Conservation (phyloP, 768 basidiomycete genomes). For the Tylopilus sp. region DNA sequence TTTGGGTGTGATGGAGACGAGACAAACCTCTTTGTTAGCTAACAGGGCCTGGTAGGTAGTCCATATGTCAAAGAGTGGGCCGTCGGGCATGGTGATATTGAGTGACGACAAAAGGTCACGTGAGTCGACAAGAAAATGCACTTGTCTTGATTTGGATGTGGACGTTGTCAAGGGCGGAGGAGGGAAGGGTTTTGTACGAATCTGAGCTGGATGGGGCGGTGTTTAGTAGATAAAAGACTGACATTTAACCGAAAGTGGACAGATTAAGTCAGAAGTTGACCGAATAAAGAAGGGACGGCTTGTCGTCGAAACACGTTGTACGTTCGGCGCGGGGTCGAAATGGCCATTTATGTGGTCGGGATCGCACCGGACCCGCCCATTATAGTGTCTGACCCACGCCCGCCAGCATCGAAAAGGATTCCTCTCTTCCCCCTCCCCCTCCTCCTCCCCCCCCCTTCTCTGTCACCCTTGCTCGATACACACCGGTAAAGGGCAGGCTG, state of each 20-base stretch:
- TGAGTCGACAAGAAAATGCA: neutral
- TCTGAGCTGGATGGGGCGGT: conserved; percentile 4
- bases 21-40: conserved; percentile 60
- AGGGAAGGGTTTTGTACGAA: conserved; percentile 24
- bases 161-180: conserved; percentile 25
- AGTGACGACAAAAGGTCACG: conserved; percentile 17
- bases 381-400: conserved; percentile 43
- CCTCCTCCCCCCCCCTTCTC: conserved; percentile 21
- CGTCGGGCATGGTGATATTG: conserved; percentile 5
- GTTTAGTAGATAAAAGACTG: conserved; percentile 9
- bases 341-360: conserved; percentile 51
- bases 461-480: conserved; percentile 17
- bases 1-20: neutral
- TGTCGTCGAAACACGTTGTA: conserved; percentile 77
- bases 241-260: conserved; percentile 20
- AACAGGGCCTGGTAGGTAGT: conserved; percentile 58
- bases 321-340: conserved; percentile 59
- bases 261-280: conserved; percentile 20
- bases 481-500: conserved; percentile 33
- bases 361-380: conserved; percentile 53
- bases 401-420: conserved; percentile 18
- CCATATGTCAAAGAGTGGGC: conserved; percentile 43
- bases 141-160: conserved; percentile 13
- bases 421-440: conserved; percentile 25
- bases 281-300: conserved; percentile 25